Conservation (phyloP, 2,329 filamentous ascomycete species). For the Penicillium fuscoglaucum region DNA sequence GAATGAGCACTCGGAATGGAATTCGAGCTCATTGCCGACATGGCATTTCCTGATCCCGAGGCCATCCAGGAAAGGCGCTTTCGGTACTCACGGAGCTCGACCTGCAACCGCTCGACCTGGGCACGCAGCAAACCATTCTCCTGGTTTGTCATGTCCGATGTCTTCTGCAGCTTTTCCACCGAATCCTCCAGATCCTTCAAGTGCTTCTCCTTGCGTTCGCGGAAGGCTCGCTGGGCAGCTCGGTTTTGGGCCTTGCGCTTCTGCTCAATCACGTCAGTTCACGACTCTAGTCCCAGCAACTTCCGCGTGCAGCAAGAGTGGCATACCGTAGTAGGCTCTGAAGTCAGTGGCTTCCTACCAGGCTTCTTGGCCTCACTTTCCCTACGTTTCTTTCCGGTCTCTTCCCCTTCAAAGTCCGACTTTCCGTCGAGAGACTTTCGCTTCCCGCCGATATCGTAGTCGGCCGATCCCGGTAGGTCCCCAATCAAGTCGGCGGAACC, state of each 20-base stretch:
- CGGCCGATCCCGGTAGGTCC: slow-evolving; percentile 59
- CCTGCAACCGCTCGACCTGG: slow-evolving; percentile 84
- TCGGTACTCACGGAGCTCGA: slow-evolving; percentile 85
- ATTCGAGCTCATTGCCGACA: slow-evolving; percentile 52
- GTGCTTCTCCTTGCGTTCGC: slow-evolving; percentile 88
- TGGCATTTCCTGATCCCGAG: slow-evolving; percentile 44
- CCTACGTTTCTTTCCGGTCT: slow-evolving; percentile 65
- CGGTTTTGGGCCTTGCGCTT: slow-evolving; percentile 85
- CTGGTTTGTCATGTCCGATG: slow-evolving; percentile 75
- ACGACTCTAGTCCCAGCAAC: neutral
- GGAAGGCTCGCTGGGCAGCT: slow-evolving; percentile 88
- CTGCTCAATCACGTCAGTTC: slow-evolving; percentile 33
- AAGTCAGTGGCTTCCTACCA: slow-evolving; percentile 90
- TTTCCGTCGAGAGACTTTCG: slow-evolving; percentile 53
- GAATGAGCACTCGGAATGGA: slow-evolving; percentile 49
- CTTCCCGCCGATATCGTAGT: slow-evolving; percentile 61
- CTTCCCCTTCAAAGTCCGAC: slow-evolving; percentile 66
- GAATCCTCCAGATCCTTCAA: slow-evolving; percentile 55
- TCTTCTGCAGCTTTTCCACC: slow-evolving; percentile 69
- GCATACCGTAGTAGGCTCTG: slow-evolving; percentile 90
- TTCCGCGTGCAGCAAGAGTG: neutral
- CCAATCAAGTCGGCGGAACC: slow-evolving; percentile 71
- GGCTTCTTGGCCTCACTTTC: slow-evolving; percentile 92
- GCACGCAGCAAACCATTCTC: slow-evolving; percentile 81
- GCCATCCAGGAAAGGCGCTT: slow-evolving; percentile 72